Evolutionary conservation across 2,329 filamentous ascomycete genomes (phyloP).

Genomic region (Diaporthe velutina): DNA sequence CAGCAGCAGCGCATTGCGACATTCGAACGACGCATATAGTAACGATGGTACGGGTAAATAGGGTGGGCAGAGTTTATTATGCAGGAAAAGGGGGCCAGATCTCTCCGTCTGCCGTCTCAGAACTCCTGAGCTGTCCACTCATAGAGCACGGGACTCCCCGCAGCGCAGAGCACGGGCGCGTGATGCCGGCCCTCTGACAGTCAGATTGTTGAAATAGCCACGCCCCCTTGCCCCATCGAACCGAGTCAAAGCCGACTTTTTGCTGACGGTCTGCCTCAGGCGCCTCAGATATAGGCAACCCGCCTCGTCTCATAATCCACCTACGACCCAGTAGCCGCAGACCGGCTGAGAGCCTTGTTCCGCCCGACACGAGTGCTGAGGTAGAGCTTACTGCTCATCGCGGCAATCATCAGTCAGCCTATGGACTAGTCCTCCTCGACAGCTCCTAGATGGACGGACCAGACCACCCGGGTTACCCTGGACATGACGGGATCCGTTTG

Average conservation of each 20-base stretch:
- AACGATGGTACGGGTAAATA: background rate
- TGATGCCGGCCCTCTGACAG: conserved; percentile 12
- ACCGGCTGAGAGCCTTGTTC: background rate
- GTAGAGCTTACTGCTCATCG: background rate
- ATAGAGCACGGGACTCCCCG: conserved; percentile 23
- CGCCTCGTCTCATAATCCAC: background rate
- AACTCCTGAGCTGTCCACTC: conserved; percentile 19
- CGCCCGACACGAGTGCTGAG: background rate
- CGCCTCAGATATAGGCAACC: background rate
- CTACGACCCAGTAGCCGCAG: background rate
- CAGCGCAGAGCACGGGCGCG: conserved; percentile 21
- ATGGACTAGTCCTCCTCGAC: background rate
- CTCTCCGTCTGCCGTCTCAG: conserved; percentile 19
- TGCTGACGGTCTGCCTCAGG: background rate
- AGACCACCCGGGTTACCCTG: conserved; percentile 8
- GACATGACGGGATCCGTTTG: conserved; percentile 12
- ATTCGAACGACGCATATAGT: background rate
- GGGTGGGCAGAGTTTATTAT: background rate
- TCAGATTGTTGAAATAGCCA: conserved; percentile 13
- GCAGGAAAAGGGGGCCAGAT: background rate
- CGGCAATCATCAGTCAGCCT: background rate
- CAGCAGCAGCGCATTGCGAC: background rate
- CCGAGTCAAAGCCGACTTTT: background rate
- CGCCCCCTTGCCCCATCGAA: background rate
- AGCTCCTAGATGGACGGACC: conserved; percentile 6